phyloP scores from a whole-genome alignment of 768 basidiomycete species.

The Suillus americanus region DNA sequence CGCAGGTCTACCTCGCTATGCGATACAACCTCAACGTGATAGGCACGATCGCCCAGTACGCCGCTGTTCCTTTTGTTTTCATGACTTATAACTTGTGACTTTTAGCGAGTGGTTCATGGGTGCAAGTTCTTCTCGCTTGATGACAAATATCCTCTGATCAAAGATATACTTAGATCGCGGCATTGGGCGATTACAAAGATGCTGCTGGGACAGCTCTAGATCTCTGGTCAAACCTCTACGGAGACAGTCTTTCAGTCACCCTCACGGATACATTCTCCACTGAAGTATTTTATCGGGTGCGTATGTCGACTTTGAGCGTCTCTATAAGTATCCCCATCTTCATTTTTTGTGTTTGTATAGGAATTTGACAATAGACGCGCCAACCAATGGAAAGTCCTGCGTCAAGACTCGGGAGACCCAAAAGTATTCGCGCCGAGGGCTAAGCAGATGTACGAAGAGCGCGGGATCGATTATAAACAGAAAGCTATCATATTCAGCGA shows the following conservation, averaged over 20 bases:
- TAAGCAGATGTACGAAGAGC: conserved; percentile 64
- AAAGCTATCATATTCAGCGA: conserved; percentile 89
- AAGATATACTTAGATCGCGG: conserved; percentile 58
- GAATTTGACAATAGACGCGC: conserved; percentile 61
- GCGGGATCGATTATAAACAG: conserved; percentile 64
- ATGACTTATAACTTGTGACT: conserved; percentile 2
- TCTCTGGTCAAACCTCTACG: conserved; percentile 83
- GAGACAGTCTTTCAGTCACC: conserved; percentile 58
- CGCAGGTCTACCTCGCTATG: conserved; percentile 80
- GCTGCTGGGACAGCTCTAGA: conserved; percentile 74
- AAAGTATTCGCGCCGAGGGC: conserved; percentile 75
- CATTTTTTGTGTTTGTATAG: not conserved
- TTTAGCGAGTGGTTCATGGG: conserved; percentile 92
- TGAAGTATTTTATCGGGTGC: conserved; percentile 76
- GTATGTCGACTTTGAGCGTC: conserved; percentile 4
- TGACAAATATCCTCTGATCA: not conserved
- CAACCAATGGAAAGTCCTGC: conserved; percentile 73
- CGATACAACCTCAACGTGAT: conserved; percentile 65
- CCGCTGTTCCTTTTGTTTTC: conserved; percentile 14
- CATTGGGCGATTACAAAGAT: conserved; percentile 77
- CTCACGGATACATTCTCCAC: conserved; percentile 96
- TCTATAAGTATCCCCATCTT: not conserved
- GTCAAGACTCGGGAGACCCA: conserved; percentile 95
- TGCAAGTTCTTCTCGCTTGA: conserved; percentile 38
- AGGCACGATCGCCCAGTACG: conserved; percentile 88